Evolutionary conservation across 148 eudicot genomes (phyloP).

Genomic region (Persicaria tinctoria): DNA sequence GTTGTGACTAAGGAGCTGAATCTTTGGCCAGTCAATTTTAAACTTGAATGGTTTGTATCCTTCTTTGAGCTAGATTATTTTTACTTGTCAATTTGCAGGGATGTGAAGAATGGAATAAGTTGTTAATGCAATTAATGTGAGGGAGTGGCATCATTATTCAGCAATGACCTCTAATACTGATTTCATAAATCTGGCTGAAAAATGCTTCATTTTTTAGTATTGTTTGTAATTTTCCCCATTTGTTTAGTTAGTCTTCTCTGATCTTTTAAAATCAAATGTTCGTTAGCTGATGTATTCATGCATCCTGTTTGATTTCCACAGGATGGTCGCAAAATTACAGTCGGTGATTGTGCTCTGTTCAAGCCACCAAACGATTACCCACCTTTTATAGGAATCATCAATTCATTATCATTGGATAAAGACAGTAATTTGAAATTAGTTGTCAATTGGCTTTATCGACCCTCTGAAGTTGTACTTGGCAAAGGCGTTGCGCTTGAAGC

Average conservation of each 20-base stretch:
- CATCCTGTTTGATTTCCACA: slow-evolving; percentile 13
- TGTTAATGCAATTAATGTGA: not conserved
- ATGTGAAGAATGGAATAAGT: not conserved
- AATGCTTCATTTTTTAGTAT: not conserved
- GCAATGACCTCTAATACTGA: not conserved
- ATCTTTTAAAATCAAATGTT: not conserved
- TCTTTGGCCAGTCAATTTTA: not conserved
- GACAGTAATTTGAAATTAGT: slow-evolving; percentile 34
- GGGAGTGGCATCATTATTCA: not conserved
- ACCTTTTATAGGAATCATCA: slow-evolving; percentile 51
- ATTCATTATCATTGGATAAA: slow-evolving; percentile 22
- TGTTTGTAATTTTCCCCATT: not conserved
- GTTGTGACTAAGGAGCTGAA: not conserved
- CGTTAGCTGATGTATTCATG: not conserved
- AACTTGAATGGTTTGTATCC: not conserved
- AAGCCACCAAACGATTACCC: slow-evolving; percentile 45
- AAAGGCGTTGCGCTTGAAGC: slow-evolving; percentile 59
- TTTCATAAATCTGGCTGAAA: not conserved
- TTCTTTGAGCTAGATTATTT: not conserved
- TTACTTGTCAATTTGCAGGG: not conserved
- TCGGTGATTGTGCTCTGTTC: slow-evolving; percentile 67
- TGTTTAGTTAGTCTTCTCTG: not conserved
- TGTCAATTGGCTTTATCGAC: slow-evolving; percentile 84
- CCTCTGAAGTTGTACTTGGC: slow-evolving; percentile 60
- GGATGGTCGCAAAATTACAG: slow-evolving; percentile 51